Percentiles rank a stretch among this genome's conserved stretches.
Evolutionary conservation across 2,329 filamentous ascomycete genomes (phyloP).

Genomic region (Alternaria solani): DNA sequence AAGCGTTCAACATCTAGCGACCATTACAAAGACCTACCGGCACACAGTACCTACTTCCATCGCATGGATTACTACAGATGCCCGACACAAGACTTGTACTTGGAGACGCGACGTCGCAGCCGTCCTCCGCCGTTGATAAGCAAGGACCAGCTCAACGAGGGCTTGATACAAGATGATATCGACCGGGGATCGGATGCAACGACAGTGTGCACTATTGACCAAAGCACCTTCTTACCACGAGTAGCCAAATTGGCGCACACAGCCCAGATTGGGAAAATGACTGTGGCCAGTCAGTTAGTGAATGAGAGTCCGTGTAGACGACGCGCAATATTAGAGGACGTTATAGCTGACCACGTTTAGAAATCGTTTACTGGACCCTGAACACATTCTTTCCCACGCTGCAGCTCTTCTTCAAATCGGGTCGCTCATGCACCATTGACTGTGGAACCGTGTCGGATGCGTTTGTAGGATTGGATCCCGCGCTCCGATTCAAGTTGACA

Average conservation of each 20-base stretch:
- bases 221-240: not conserved
- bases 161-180: slow-evolving; percentile 28
- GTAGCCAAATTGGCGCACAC: slow-evolving; percentile 3
- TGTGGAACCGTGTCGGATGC: slow-evolving; percentile 23
- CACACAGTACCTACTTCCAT: not conserved
- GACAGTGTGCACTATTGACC: slow-evolving; percentile 21
- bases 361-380: slow-evolving; percentile 37
- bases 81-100: slow-evolving; percentile 20
- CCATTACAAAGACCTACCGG: not conserved
- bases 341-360: slow-evolving; percentile 18
- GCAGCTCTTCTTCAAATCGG: slow-evolving; percentile 43
- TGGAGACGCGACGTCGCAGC: slow-evolving; percentile 30
- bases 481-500: slow-evolving; percentile 39
- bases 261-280: slow-evolving; percentile 21
- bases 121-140: slow-evolving; percentile 9
- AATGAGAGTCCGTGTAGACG: slow-evolving; percentile 28
- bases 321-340: not conserved
- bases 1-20: not conserved
- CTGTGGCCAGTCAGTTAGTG: slow-evolving; percentile 20
- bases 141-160: slow-evolving; percentile 33
- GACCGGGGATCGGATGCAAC: slow-evolving; percentile 29
- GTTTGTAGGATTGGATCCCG: slow-evolving; percentile 32
- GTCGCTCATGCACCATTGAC: slow-evolving; percentile 37
- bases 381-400: slow-evolving; percentile 42
- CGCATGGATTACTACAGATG: slow-evolving; percentile 40